Conservation (phyloP, 2,329 filamentous ascomycete genomes). For the Pseudonectria foliicola region DNA sequence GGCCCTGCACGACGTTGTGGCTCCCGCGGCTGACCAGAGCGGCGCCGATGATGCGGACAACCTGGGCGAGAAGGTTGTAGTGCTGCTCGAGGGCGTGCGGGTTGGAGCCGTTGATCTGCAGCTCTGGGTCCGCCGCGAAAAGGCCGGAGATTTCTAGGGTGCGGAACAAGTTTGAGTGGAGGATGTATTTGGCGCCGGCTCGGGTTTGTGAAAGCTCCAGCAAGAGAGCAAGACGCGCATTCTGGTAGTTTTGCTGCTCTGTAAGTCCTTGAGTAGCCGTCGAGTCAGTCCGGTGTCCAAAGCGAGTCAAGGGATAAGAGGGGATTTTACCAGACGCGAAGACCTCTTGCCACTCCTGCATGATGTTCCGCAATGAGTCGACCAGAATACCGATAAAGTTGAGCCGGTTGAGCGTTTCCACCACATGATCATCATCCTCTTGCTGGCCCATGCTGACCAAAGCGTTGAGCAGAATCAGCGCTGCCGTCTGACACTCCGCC, state of each 20-base stretch:
- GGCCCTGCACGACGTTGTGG: conserved; percentile 74
- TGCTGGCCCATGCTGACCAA: conserved; percentile 66
- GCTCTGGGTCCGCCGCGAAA: conserved; percentile 84
- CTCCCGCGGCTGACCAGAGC: conserved; percentile 74
- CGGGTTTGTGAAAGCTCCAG: conserved; percentile 78
- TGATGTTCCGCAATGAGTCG: conserved; percentile 74
- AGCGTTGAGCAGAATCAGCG: conserved; percentile 74
- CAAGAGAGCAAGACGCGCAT: conserved; percentile 75
- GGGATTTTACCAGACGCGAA: conserved; percentile 43
- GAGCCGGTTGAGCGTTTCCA: conserved; percentile 72
- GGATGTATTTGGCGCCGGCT: conserved; percentile 75
- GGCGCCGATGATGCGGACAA: conserved; percentile 75
- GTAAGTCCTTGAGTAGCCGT: conserved; percentile 8
- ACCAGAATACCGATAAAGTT: conserved; percentile 91
- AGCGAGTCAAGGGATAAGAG: conserved; percentile 4
- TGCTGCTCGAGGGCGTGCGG: conserved; percentile 68
- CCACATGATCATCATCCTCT: conserved; percentile 65
- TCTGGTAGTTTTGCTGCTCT: conserved; percentile 44
- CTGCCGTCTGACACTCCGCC: conserved; percentile 73
- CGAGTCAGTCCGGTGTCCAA: not conserved
- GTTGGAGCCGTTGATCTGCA: conserved; percentile 71
- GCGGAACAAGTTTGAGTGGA: conserved; percentile 82
- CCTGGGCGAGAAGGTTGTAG: conserved; percentile 73
- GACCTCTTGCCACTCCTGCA: conserved; percentile 61
- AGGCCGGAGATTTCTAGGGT: conserved; percentile 75